Evolutionary conservation across 2,329 filamentous ascomycete genomes (phyloP).

Genomic region (Camptophora hylomeconis): DNA sequence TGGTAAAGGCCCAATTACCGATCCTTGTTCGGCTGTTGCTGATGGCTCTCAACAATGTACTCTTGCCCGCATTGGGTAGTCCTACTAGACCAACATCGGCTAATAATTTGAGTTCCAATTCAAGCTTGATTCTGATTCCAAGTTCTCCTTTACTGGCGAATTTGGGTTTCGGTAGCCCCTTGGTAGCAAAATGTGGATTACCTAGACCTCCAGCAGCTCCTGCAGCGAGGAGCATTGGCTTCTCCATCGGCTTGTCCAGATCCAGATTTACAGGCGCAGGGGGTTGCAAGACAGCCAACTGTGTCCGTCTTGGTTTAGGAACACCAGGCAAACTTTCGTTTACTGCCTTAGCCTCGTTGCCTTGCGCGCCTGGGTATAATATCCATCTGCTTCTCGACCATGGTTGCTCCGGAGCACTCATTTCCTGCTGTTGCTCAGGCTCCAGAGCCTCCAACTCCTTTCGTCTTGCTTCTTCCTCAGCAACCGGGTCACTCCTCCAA

Average conservation of each 20-base stretch:
- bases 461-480: constrained; percentile 45
- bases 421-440: constrained; percentile 23
- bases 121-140: constrained; percentile 63
- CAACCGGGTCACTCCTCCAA: constrained; percentile 61
- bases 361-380: constrained; percentile 60
- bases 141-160: constrained; percentile 80
- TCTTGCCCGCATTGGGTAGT: constrained; percentile 91
- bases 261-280: constrained; percentile 60
- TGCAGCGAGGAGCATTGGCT: constrained; percentile 71
- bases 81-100: constrained; percentile 92
- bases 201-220: constrained; percentile 83
- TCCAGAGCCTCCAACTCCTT: constrained; percentile 20
- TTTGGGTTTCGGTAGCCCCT: constrained; percentile 60
- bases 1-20: constrained; percentile 94
- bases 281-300: constrained; percentile 54
- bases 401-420: constrained; percentile 23
- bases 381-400: constrained; percentile 59
- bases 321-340: constrained; percentile 26
- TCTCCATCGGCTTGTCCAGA: constrained; percentile 62
- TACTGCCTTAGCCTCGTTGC: constrained; percentile 10
- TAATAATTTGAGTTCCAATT: constrained; percentile 86
- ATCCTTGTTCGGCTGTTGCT: constrained; percentile 81
- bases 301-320: constrained; percentile 36
- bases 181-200: constrained; percentile 83
- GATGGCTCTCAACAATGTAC: constrained; percentile 74